Evolutionary conservation across 2,329 filamentous ascomycete genomes (phyloP), one percentile per base, ranked within the genome.

Genomic region (Aspergillus clavatus): DNA sequence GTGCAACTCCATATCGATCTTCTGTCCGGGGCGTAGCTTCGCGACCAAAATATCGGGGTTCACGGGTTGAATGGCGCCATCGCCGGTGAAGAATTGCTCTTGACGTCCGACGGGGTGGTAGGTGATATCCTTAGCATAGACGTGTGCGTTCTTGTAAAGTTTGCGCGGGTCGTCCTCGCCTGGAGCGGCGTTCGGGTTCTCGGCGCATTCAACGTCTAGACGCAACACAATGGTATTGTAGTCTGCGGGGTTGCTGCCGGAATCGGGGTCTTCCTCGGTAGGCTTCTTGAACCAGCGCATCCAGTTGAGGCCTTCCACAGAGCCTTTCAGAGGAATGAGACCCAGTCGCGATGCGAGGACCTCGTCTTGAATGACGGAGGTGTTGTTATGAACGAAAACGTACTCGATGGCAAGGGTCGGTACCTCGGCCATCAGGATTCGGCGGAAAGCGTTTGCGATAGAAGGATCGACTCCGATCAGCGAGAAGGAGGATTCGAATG

Each of bases 341-440:
- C 93, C 93, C 24, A 98, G 77, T 36, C 93, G 81, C 67, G 93
- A 87, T 12, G 90, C 85, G 41, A 98, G 83, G 4, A 98, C 91
- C 74, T 98, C 93, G 65, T 98, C 93, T 68, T 97, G 91, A 61
- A 98, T 93, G 27, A 98, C 89, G 4, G 89, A 95, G 40, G 91
- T 97, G 76, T 98, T 98, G 76, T 96, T 94, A 66, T 88, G 81
- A 53, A 97, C 83, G 72, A 86, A 98, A 65, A 95, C 88, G 52
- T 83, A 84, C 75, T 98, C 93, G 61, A 98, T 90, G 56, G 94
- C 93, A 37, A 98, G 79, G 2, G 89, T 93, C 14, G 91, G 89
- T 42, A 98, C 87, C 74, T 98, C 94, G 56, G 91, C 81, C 68
- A 98, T 86, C 60, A 97, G 79, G 60, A 97, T 97, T 59, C 93